Conservation (phyloP, 1,139 yeast genomes). For the Candida dubliniensis region DNA sequence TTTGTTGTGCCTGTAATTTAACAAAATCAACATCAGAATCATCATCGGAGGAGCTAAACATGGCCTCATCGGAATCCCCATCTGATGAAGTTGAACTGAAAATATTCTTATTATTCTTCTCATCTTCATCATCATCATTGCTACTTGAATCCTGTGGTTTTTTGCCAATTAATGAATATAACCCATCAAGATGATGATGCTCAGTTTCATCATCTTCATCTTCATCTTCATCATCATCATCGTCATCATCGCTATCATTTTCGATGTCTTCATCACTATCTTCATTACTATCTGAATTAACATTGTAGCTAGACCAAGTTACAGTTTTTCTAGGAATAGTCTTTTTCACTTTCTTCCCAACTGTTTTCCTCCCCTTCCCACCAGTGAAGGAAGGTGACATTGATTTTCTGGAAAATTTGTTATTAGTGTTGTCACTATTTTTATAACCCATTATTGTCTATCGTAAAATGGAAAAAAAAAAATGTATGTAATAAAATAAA, state of each 20-base stretch:
- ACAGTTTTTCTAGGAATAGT: constrained; percentile 31
- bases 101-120: constrained; percentile 9
- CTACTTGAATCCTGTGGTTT: constrained; percentile 7
- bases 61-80: constrained; percentile 30
- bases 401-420: constrained; percentile 18
- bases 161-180: constrained; percentile 22
- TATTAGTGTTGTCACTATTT: not conserved
- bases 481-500: not conserved
- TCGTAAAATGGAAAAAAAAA: too few species aligned
- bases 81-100: constrained; percentile 13
- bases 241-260: constrained; percentile 11
- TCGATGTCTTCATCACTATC: constrained; percentile 13
- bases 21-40: constrained; percentile 74
- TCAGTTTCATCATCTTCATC: constrained; percentile 25
- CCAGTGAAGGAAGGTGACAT: constrained; percentile 3
- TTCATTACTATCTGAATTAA: constrained; percentile 20
- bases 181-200: constrained; percentile 18
- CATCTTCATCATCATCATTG: constrained; percentile 32
- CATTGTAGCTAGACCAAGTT: constrained; percentile 19
- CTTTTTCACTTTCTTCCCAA: constrained; percentile 38
- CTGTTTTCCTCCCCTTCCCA: constrained; percentile 3
- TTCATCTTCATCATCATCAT: constrained; percentile 30
- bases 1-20: constrained; percentile 64
- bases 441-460: not conserved
- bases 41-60: constrained; percentile 46